Evolutionary conservation across 495 filamentous ascomycete genomes (phyloP).

Genomic region (Chaetomium fimeti): DNA sequence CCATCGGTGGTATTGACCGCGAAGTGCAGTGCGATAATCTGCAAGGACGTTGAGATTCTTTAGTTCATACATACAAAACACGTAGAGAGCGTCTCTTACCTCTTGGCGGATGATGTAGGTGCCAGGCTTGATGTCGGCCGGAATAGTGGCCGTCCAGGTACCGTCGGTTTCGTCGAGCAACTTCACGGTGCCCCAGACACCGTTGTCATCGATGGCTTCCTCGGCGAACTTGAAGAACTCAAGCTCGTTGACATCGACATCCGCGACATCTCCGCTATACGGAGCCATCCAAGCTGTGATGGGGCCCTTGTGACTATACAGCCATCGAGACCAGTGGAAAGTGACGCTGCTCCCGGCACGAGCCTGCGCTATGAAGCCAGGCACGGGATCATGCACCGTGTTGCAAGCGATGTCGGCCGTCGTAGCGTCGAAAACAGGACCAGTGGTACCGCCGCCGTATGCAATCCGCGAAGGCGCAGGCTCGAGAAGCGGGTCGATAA

Average conservation of each 20-base stretch:
- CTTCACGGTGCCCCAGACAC: constrained; percentile 55
- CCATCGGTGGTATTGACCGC: constrained; percentile 17
- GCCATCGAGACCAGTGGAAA: constrained; percentile 60
- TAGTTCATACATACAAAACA: background rate
- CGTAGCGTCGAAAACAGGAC: constrained; percentile 46
- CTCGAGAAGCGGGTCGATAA: constrained; percentile 21
- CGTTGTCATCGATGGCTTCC: constrained; percentile 48
- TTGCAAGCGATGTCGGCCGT: constrained; percentile 61
- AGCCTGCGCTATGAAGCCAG: constrained; percentile 46
- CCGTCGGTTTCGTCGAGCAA: constrained; percentile 47
- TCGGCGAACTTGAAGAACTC: constrained; percentile 67
- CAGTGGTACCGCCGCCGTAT: constrained; percentile 36
- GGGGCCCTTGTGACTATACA: constrained; percentile 61
- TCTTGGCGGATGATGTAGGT: constrained; percentile 66
- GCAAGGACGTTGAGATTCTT: background rate
- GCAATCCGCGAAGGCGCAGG: constrained; percentile 22
- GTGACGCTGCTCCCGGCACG: constrained; percentile 52
- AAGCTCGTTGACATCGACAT: constrained; percentile 58
- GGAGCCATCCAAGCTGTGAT: constrained; percentile 46
- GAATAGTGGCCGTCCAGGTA: constrained; percentile 58
- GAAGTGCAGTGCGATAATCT: constrained; percentile 32
- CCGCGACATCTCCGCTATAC: constrained; percentile 33
- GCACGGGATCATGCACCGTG: constrained; percentile 51
- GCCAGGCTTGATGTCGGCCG: constrained; percentile 52
- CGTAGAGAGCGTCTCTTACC: constrained; percentile 34